Evolutionary conservation across 208 protist genomes (phyloP).

Genomic region (Borovskyia barvae): DNA sequence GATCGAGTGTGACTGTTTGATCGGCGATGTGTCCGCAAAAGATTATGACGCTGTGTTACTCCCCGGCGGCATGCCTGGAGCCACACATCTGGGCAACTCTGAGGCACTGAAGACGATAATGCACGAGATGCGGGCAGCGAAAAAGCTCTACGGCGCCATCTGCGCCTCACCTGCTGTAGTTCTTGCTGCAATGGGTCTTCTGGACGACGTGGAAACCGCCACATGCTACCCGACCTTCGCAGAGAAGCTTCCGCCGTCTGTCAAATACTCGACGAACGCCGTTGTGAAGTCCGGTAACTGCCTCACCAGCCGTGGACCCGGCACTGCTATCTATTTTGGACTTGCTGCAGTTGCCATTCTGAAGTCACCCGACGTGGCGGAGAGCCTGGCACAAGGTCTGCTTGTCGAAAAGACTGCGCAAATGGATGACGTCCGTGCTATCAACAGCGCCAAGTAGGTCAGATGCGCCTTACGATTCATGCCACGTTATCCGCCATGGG

Average conservation of each 20-base stretch:
- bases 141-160: slow-evolving; percentile 84
- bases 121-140: slow-evolving; percentile 41
- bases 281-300: slow-evolving; percentile 83
- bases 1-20: slow-evolving; percentile 53
- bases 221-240: slow-evolving; percentile 83
- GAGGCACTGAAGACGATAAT: slow-evolving; percentile 70
- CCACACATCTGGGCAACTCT: slow-evolving; percentile 62
- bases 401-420: slow-evolving; percentile 46
- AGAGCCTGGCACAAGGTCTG: slow-evolving; percentile 65
- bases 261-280: slow-evolving; percentile 46
- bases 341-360: slow-evolving; percentile 73
- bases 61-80: slow-evolving; percentile 74
- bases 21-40: slow-evolving; percentile 51
- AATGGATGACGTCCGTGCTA: slow-evolving; percentile 27
- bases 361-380: slow-evolving; percentile 54
- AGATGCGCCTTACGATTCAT: too few relatives aligned
- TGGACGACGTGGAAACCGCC: slow-evolving; percentile 67
- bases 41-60: slow-evolving; percentile 81
- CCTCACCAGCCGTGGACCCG: slow-evolving; percentile 82
- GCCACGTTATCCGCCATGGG: too few relatives aligned
- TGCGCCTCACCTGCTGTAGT: slow-evolving; percentile 75
- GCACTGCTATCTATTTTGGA: slow-evolving; percentile 83
- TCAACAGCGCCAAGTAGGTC: not conserved
- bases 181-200: slow-evolving; percentile 66
- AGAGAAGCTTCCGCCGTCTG: slow-evolving; percentile 58